Base-by-base conservation (phyloP, 495 filamentous ascomycete genomes). In the Lophiostoma macrostomum region DNA sequence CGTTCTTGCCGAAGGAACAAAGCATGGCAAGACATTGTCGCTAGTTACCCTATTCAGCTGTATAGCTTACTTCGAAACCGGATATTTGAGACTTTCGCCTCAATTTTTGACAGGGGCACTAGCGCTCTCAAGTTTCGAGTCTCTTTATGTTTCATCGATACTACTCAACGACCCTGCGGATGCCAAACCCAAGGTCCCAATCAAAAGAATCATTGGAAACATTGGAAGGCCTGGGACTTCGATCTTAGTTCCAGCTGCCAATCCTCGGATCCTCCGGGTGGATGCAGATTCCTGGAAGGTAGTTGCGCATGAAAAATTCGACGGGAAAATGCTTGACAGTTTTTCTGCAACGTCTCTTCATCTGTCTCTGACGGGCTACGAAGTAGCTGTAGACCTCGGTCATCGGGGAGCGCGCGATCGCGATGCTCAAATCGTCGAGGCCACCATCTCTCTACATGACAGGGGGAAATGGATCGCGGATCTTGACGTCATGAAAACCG, bases 331-430 rank as follows among this genome's bases (percentile, higher is more conserved):
- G 0, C 53, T 58, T 7, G 60, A 71, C 38, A 34, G 31, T 45
- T 75, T 75, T 41, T 5, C 43, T 13, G 32, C 51, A 4, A 70
- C 65, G 19, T 71, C 74, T 0, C 42, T 75, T 4, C 73, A 74
- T 50, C 47, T 74, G 0, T 69, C 66, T 8, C 70, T 74, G 51
- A 74, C 73, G 0, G 55, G 48, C 1, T 69, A 53, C 22, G 50
- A 60, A 20, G 22, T 67, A 12, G 63, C 70, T 1, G 5, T 72
- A 1, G 48, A 65, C 23, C 31, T 38, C 13, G 40, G 42, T 0
- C 34, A 31, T 16, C 52, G 56, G 5, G 67, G 66, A 4, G 43
- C 25, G 1, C 56, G 53, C 24, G 63, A 67, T 38, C 30, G 54
- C 4, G 66, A 67, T 20, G 43, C 57, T 0, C 64, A 42, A 24